Evolutionary conservation across 306 rosid species (phyloP), one percentile per base, ranked within the genome.

Genomic region (Bauhinia variegata): DNA sequence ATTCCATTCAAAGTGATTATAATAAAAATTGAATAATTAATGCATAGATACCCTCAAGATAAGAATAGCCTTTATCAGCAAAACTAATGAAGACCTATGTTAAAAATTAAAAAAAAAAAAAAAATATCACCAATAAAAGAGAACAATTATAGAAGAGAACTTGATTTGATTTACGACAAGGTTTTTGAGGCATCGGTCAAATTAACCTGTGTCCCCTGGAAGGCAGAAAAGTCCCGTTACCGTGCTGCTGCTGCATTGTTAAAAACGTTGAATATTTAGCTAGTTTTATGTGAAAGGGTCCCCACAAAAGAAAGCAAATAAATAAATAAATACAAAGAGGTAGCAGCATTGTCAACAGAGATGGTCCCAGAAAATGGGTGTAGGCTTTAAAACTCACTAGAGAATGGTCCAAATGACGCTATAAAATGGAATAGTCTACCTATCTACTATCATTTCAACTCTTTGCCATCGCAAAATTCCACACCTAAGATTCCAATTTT

Each of bases 321-420:
- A 23, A 65, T 15, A 56, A 4, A 18, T 56, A 53, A 14, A 60
- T 2, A 54, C n/a, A 68, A 60, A 60, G 15, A 51, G 49, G 30
- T 8, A 4, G 66, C 71, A 55, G 73, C 19, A 69, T 16, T 34
- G 61, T 8, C 33, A 58, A 13, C 67, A 70, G 66, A 64, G 53
- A 80, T 71, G 84, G 84, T 80, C 84, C 84, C 80, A 5, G 2
- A 63, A 68, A 69, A 38, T 68, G 60, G 70, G 6, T 54, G 65
- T 46, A 57, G 11, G 15, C 73, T 63, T 1, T 70, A 76, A 49
- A 72, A n/a, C n/a, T n/a, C 61, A 73, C 65, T 52, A 59, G 59
- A 53, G 43, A 30, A 46, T 60, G 69, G 50, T 39, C 56, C 42
- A 77, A 31, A 63, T 64, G 70, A 43, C 36, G 57, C 34, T 41